A percentile compares a stretch with the other conserved stretches of the same genome.
Evolutionary conservation across 768 basidiomycete genomes (phyloP).

Genomic region (Lactarius trivialis): DNA sequence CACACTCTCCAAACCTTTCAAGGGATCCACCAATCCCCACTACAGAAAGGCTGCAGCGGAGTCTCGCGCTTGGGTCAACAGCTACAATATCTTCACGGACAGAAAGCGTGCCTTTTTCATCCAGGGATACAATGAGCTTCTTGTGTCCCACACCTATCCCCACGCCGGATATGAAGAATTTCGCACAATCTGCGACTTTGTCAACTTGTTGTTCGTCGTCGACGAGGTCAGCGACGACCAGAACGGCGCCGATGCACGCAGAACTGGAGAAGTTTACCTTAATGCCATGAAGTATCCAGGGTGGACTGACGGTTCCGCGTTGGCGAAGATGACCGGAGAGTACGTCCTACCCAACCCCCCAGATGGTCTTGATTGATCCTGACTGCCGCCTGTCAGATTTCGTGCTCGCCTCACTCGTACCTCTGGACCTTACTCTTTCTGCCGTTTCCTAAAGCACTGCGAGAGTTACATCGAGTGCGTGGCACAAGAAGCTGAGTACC

Average conservation of each 20-base stretch:
- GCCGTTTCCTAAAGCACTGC: conserved; percentile 50
- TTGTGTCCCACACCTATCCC: conserved; percentile 58
- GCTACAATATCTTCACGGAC: conserved; percentile 54
- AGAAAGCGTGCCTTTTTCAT: conserved; percentile 58
- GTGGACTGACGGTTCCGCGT: conserved; percentile 51
- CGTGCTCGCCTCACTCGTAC: conserved; percentile 41
- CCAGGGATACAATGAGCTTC: conserved; percentile 55
- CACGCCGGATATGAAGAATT: conserved; percentile 56
- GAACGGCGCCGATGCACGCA: conserved; percentile 48
- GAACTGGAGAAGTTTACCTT: conserved; percentile 48
- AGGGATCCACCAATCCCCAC: conserved; percentile 51
- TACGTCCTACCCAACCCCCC: conserved; percentile 28
- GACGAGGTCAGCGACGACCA: conserved; percentile 70
- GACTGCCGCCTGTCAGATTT: conserved; percentile 38
- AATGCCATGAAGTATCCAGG: conserved; percentile 49
- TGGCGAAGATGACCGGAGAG: conserved; percentile 62
- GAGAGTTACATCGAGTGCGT: conserved; percentile 55
- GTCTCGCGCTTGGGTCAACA: conserved; percentile 60
- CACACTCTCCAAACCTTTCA: conserved; percentile 37
- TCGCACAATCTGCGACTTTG: conserved; percentile 59
- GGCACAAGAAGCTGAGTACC: conserved; percentile 54
- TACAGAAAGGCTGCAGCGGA: conserved; percentile 51
- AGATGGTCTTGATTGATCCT: background rate
- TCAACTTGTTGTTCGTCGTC: conserved; percentile 47
- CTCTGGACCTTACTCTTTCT: conserved; percentile 41